Evolutionary conservation across 169 alveolate genomes (phyloP), one percentile per base, ranked within the genome.

Genomic region (Cryptosporidium canis): DNA sequence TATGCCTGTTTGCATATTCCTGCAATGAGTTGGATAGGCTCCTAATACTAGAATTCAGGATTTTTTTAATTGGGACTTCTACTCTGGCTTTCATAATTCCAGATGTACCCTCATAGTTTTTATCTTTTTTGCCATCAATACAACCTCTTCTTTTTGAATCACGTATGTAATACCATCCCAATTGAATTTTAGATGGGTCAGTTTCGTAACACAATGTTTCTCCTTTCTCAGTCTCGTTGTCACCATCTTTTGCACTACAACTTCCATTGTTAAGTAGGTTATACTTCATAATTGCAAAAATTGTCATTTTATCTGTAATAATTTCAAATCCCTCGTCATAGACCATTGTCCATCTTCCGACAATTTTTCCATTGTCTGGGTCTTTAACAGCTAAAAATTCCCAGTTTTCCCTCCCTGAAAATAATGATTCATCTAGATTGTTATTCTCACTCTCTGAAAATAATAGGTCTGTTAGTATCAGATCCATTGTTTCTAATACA

Each of bases 271-370:
- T 63, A 37, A 33, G 37, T 24, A 37, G 18, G 33, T 61, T 77
- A 18, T 92, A 92, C 39, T 90, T 90, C 70, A 90, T 44, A 5
- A 92, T 14, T 33, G 82, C 94, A 45, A 90, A 70, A 41, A 90
- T 68, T n/a, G 83, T 55, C 45, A 67, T 83, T 31, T 61, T 16
- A 37, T 51, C 44, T 16, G 82, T 44, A 18, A 84, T 47, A 4
- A 94, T 90, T 83, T 94, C 95, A 64, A 94, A 94, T 7, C 96
- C 96, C 47, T 94, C 96, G 67, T 92, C 95, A 55, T 92, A 92
- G 2, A 94, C 96, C 96, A 93, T 94, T 3, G 96, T 94, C 96
- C 96, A 92, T 16, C 90, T 44, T 24, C 94, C 94, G 16, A 70
- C 43, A 4, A 85, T 39, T 39, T 55, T 33, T 14, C 31, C 55